Base-by-base conservation (phyloP, 2,329 filamentous ascomycete species). In the Bipolaris cookei region DNA sequence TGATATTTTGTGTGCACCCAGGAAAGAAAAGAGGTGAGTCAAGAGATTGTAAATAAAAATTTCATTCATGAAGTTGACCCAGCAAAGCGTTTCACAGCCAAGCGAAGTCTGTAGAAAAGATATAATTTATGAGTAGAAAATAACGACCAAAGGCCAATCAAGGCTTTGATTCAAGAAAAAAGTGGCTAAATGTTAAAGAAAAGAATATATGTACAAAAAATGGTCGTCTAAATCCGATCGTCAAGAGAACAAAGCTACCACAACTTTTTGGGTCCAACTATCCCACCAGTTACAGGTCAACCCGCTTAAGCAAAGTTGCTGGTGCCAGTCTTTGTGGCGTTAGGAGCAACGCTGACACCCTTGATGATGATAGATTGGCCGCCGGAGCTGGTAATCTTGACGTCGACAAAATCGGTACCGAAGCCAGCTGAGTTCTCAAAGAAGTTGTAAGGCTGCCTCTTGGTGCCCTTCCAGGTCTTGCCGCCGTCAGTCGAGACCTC, bases 401-500 rank as follows among this genome's bases (percentile, higher is more conserved):
- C 78, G 62, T 83, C 80, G 1, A 88, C 84, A 3, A 72, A 80
- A 7, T 78, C 73, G 0, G 79, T 81, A 0, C 85, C 83, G 64
- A 86, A 87, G 0, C 87, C 87, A 55, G 79, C 77, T 0, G 76
- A 55, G 63, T 86, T 81, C 79, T 88, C 82, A 43, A 89, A 89
- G 76, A 81, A 89, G 79, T 89, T 79, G 70, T 78, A 79, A 6
- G 77, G 73, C 54, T 79, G 72, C 45, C 87, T 79, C 2, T 76
- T 79, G 0, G 86, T 88, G n/a, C 70, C 47, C 71, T 82, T 72
- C 86, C 86, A 89, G 13, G 82, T 84, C 51, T 65, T 79, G 16
- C 86, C 86, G 10, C 83, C 80, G 66, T 89, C 83, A 16, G 80
- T 85, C 56, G 83, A 86, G 56, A 89, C 86, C 63, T 89, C 86